A percentile compares a stretch with the other conserved stretches of the same genome.
Conservation (phyloP, 768 basidiomycete genomes). For the Mycena alexandri region DNA sequence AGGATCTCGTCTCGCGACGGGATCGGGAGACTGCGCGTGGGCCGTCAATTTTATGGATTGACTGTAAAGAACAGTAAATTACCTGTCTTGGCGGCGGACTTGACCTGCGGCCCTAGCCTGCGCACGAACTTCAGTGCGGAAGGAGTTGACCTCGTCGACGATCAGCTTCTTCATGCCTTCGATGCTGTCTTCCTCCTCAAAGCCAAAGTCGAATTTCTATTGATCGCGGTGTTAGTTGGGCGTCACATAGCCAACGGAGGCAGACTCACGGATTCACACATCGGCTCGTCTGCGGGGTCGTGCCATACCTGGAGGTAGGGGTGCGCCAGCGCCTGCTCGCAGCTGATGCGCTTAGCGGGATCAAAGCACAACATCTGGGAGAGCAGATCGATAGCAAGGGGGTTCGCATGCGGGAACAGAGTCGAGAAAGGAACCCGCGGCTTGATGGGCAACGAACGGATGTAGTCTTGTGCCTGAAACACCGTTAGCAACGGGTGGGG, state of each 20-base stretch:
- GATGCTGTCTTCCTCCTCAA: conserved; percentile 96
- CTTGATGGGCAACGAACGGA: conserved; percentile 97
- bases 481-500: not conserved
- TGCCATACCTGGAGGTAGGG: conserved; percentile 98
- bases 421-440: conserved; percentile 93
- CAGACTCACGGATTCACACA: conserved; percentile 76
- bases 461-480: conserved; percentile 93
- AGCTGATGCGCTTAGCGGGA: conserved; percentile 95
- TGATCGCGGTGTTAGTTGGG: conserved; percentile 18
- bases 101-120: conserved; percentile 82
- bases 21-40: conserved; percentile 72
- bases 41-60: conserved; percentile 17
- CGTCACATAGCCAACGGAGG: not conserved
- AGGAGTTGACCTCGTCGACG: conserved; percentile 89
- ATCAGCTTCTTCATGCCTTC: conserved; percentile 98
- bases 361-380: conserved; percentile 95
- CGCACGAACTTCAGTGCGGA: conserved; percentile 91
- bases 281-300: conserved; percentile 94
- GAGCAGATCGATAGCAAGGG: conserved; percentile 93
- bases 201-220: conserved; percentile 94
- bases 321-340: conserved; percentile 95
- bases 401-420: conserved; percentile 94
- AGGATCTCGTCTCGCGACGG: conserved; percentile 87
- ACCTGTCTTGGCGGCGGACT: conserved; percentile 85
- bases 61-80: conserved; percentile 24